Evolutionary conservation across 495 filamentous ascomycete genomes (phyloP).

Genomic region (Clavariopsis aquatica): DNA sequence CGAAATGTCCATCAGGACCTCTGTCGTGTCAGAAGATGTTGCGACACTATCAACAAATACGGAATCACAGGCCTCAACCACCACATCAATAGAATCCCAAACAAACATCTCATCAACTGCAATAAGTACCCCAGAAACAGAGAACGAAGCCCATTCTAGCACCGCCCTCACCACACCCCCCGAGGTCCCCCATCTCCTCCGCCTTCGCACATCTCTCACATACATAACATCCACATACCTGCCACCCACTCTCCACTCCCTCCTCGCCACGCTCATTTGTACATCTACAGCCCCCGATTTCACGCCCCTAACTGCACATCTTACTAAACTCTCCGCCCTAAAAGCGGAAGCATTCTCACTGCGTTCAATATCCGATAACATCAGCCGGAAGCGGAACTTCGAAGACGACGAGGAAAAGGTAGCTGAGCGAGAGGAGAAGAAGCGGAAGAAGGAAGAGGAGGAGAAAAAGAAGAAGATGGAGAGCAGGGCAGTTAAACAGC

Average conservation of each 20-base stretch:
- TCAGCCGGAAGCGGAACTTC: constrained; percentile 66
- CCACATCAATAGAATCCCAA: constrained; percentile 31
- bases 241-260: constrained; percentile 51
- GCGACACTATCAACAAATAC: constrained; percentile 2
- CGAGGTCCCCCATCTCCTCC: constrained; percentile 39
- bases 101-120: constrained; percentile 1
- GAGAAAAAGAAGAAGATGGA: constrained; percentile 72
- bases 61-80: constrained; percentile 27
- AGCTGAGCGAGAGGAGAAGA: constrained; percentile 57
- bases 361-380: constrained; percentile 65
- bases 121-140: background rate
- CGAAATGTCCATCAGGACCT: constrained; percentile 23
- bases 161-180: constrained; percentile 27
- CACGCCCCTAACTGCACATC: constrained; percentile 63
- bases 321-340: constrained; percentile 63
- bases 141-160: background rate
- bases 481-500: constrained; percentile 70
- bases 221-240: constrained; percentile 78
- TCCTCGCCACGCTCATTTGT: constrained; percentile 54
- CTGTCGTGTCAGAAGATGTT: constrained; percentile 33
- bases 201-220: constrained; percentile 71
- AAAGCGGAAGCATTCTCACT: constrained; percentile 68
- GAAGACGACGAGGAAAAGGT: constrained; percentile 69
- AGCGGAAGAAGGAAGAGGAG: constrained; percentile 69
- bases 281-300: constrained; percentile 62